Base-by-base conservation (phyloP, 306 rosid species). In the Mimosa bimucronata region DNA sequence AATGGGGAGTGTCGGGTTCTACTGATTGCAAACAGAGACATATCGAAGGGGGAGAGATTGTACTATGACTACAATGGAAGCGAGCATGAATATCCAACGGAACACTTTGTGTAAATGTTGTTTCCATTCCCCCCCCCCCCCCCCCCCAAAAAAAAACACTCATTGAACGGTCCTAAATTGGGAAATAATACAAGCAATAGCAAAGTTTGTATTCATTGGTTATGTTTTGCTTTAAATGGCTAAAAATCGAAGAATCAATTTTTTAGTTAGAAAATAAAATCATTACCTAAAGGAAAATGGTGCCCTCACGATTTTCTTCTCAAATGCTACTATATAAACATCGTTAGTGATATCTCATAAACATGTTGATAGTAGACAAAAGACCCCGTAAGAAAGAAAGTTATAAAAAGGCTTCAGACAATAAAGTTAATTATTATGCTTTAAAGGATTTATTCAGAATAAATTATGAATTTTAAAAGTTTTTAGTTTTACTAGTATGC, bases 21-120 rank as follows among this genome's bases (percentile, higher is more conserved):
- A 70, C 82, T 93, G 81, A 84, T 93, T 14, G 97, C 98, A 65
- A 90, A 88, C 78, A 89, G 97, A 86, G 98, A 93, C 82, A 96
- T 96, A 85, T 44, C 89, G 6, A 96, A 87, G 83, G 97, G 99
- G 66, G 99, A 93, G 87, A 88, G 98, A 82, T 83, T 96, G 88
- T 93, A 93, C 81, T 96, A 93, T 80, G 98, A 96, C 82, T 96
- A 96, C 82, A 96, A 96, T 68, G 98, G 97, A 73, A 83, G 79
- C 11, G 98, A 91, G 74, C 94, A 96, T 57, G 99, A 91, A 84
- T 96, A 93, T 85, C 99, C 98, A 73, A 93, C 99, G 26, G 88
- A 90, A 77, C 93, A 96, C 71, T 95, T 95, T 65, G 94, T 92
- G 60, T 95, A 78, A 82, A 58, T 60, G 40, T 23, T 37, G 25